These are phyloP conservation scores for Phytophthora litchii DNA, from an alignment of 352 stramenopile species.

Conservation along the genomic window DNA sequence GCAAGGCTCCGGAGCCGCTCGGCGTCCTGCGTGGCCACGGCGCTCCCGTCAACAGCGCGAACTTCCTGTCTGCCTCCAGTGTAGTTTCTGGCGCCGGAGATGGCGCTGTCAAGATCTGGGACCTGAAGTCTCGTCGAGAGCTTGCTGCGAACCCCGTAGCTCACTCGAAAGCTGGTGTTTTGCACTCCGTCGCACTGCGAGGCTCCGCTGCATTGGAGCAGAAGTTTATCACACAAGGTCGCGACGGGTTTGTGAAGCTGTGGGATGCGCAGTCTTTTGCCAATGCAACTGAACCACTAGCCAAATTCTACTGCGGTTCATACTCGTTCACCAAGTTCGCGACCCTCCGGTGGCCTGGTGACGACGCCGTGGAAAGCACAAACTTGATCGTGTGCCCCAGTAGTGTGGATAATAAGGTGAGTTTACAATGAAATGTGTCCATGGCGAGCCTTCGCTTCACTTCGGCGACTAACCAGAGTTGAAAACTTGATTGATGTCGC, in stretches of 20 bases:
- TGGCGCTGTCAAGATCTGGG: conserved; percentile 76
- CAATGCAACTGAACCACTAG: conserved; percentile 27
- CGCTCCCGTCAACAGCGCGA: conserved; percentile 61
- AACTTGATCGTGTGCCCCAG: conserved; percentile 53
- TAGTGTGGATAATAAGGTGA: conserved; percentile 46
- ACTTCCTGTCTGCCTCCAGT: conserved; percentile 46
- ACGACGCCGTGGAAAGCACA: neutral
- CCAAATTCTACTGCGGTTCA: conserved; percentile 60
- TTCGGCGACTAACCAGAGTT: conserved; percentile 8
- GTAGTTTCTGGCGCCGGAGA: conserved; percentile 66
- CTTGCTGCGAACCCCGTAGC: conserved; percentile 32
- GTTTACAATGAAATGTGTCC: neutral
- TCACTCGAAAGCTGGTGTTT: conserved; percentile 81
- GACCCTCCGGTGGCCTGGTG: conserved; percentile 45
- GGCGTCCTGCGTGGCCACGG: conserved; percentile 72
- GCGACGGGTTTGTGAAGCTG: conserved; percentile 72
- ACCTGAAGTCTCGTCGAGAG: conserved; percentile 66
- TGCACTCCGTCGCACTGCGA: conserved; percentile 43
- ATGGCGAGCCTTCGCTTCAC: neutral
- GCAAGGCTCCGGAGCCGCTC: conserved; percentile 49
- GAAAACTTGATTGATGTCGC: neutral
- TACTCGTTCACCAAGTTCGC: conserved; percentile 72
- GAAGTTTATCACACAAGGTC: conserved; percentile 69
- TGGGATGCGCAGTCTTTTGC: conserved; percentile 54
- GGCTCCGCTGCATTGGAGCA: conserved; percentile 11